phyloP scores from a whole-genome alignment of 495 filamentous ascomycete genomes.

The Penicillium arizonense region DNA sequence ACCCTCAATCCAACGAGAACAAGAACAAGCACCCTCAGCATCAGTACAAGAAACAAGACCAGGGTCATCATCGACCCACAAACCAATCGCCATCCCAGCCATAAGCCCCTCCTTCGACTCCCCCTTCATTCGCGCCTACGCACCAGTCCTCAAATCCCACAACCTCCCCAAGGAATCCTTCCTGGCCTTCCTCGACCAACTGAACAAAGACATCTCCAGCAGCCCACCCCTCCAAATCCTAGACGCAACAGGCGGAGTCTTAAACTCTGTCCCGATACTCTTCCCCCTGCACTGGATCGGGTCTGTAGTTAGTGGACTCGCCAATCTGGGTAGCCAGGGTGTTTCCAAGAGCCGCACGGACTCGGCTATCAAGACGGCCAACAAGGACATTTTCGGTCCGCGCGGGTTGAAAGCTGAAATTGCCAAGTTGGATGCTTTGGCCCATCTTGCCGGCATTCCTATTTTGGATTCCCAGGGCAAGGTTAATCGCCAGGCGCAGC shows the following conservation, averaged over 20 bases:
- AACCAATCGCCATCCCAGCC: constrained; percentile 30
- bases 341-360: constrained; percentile 30
- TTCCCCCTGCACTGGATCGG: constrained; percentile 31
- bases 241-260: constrained; percentile 29
- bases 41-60: neutral
- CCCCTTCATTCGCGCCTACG: constrained; percentile 29
- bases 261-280: constrained; percentile 30
- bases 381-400: constrained; percentile 27
- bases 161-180: constrained; percentile 27
- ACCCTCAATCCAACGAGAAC: neutral
- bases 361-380: constrained; percentile 22
- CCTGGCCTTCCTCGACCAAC: constrained; percentile 26
- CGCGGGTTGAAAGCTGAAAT: constrained; percentile 25
- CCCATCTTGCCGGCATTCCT: constrained; percentile 24
- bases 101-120: constrained; percentile 16
- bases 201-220: constrained; percentile 28
- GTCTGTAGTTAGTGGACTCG: constrained; percentile 20
- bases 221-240: constrained; percentile 36
- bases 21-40: neutral
- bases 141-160: constrained; percentile 20
- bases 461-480: constrained; percentile 27
- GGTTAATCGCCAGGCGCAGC: constrained; percentile 12
- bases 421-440: constrained; percentile 25
- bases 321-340: constrained; percentile 22
- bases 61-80: constrained; percentile 1